These are phyloP conservation scores for Viola pubescens DNA, from an alignment of 441 rosid genomes.

Conservation along the genomic window DNA sequence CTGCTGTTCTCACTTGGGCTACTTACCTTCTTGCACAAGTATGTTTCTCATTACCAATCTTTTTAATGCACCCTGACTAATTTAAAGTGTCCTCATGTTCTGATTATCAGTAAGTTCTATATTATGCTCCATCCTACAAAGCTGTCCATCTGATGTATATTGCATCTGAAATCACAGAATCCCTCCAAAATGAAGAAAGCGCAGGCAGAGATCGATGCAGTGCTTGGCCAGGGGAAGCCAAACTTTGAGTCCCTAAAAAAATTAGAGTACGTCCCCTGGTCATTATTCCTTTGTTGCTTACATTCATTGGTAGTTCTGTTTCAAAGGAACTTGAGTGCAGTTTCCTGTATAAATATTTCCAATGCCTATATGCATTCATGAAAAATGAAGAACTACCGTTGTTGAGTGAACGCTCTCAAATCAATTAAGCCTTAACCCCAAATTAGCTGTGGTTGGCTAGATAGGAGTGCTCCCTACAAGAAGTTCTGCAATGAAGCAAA, in stretches of 20 bases:
- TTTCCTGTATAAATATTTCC: background rate
- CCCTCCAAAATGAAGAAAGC: slow-evolving; percentile 78
- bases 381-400: background rate
- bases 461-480: too few relatives aligned
- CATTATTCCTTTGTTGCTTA: background rate
- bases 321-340: background rate
- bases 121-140: background rate
- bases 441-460: too few relatives aligned
- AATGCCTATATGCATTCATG: background rate
- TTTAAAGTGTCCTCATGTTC: background rate
- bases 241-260: slow-evolving; percentile 63
- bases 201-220: slow-evolving; percentile 73
- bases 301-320: slow-evolving; percentile 5
- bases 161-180: slow-evolving; percentile 39
- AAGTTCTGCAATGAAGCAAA: too few relatives aligned
- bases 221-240: slow-evolving; percentile 56
- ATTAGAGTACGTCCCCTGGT: slow-evolving; percentile 46
- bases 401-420: too few relatives aligned
- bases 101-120: background rate
- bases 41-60: slow-evolving; percentile 16
- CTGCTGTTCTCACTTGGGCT: slow-evolving; percentile 98
- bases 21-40: slow-evolving; percentile 87
- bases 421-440: too few relatives aligned
- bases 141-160: slow-evolving; percentile 9
- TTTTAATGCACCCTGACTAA: background rate